phyloP scores from a whole-genome alignment of 257 asterid genomes.

The Datura wrightii region DNA sequence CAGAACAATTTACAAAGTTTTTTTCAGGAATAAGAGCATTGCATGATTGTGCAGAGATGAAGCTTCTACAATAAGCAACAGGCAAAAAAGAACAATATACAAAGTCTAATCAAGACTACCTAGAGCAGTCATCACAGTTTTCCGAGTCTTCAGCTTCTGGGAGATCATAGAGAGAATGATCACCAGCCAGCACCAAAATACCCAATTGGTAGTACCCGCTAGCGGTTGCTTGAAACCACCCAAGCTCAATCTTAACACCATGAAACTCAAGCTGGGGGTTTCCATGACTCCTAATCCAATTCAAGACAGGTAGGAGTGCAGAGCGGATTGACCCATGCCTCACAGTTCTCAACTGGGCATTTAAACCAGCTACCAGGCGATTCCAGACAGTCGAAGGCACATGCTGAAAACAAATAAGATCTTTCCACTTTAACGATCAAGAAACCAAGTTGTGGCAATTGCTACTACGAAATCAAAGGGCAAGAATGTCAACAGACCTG shows the following conservation, averaged over 20 bases:
- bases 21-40: neutral
- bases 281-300: conserved; percentile 84
- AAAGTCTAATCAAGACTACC: conserved; percentile 50
- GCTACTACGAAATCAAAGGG: conserved; percentile 24
- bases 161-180: conserved; percentile 64
- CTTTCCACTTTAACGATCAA: neutral
- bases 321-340: conserved; percentile 75
- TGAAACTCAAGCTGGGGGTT: conserved; percentile 95
- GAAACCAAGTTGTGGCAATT: conserved; percentile 12
- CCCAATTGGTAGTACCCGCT: conserved; percentile 96
- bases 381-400: conserved; percentile 95
- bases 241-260: conserved; percentile 85
- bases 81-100: neutral
- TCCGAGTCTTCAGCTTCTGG: conserved; percentile 61
- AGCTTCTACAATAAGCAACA: conserved; percentile 7
- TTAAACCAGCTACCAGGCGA: conserved; percentile 89
- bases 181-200: conserved; percentile 79
- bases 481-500: conserved; percentile 61
- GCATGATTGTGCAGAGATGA: neutral
- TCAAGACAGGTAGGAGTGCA: conserved; percentile 67
- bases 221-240: conserved; percentile 96
- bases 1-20: neutral
- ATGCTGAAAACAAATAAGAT: conserved; percentile 59
- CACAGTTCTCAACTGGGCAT: conserved; percentile 89
- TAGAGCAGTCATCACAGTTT: conserved; percentile 58